phyloP scores from a whole-genome alignment of 2,329 filamentous ascomycete genomes.

The Fusarium algeriense region DNA sequence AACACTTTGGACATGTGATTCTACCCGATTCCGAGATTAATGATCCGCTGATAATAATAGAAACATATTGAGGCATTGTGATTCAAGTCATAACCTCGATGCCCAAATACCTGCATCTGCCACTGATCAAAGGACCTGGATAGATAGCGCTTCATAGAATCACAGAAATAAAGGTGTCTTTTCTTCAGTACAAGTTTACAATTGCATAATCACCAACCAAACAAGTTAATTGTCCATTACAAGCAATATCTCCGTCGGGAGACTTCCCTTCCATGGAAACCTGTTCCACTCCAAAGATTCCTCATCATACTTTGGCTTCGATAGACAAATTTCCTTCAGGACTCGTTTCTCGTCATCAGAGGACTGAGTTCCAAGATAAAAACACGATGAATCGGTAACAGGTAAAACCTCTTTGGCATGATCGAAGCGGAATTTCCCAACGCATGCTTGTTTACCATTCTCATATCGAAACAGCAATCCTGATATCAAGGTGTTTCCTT shows the following conservation, averaged over 20 bases:
- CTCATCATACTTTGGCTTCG: neutral
- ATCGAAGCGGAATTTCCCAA: slow-evolving; percentile 19
- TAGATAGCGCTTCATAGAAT: neutral
- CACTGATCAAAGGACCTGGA: neutral
- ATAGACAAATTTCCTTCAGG: neutral
- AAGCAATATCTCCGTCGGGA: neutral
- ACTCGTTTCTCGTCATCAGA: no score
- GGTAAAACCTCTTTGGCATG: neutral
- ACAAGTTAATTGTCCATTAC: neutral
- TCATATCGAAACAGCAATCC: slow-evolving; percentile 5
- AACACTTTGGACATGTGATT: slow-evolving; percentile 18
- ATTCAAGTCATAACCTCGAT: no score
- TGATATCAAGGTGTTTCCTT: neutral
- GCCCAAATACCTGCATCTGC: no score
- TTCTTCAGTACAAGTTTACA: no score
- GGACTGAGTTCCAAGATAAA: neutral
- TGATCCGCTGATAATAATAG: neutral
- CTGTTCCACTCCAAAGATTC: neutral
- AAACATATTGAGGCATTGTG: neutral
- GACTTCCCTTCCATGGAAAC: neutral
- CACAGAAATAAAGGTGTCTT: no score
- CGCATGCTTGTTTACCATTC: slow-evolving; percentile 1
- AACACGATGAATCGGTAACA: neutral
- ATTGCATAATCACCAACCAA: neutral
- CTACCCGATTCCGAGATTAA: neutral